Base-by-base conservation (phyloP, 2,329 filamentous ascomycete species). In the Thelonectria rubi region DNA sequence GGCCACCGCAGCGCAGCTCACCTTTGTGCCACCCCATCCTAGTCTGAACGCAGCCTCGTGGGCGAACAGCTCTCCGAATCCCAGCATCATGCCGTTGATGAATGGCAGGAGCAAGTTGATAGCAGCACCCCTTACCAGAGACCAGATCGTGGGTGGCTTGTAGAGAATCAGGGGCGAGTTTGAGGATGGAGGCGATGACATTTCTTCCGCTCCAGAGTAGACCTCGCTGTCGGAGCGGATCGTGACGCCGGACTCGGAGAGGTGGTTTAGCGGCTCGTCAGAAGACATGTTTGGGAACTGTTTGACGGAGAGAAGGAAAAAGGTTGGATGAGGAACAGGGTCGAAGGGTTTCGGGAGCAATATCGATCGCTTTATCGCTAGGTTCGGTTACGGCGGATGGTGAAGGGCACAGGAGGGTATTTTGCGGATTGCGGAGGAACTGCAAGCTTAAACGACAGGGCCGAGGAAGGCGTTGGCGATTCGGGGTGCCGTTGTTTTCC, bases 41-140 rank as follows among this genome's bases (percentile, higher is more conserved):
- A 98, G 81, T 72, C 94, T 84, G 75, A 94, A 99, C 2, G 95
- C 95, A 52, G 92, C 90, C 81, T 99, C 95, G 75, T 99, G 95
- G 56, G 95, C 95, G 77, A 99, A 94, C 53, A 99, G 80, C 80
- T 99, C 95, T 69, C 95, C 95, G 74, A 99, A 97, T 2, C 95
- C 95, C 73, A 99, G 80, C 95, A 99, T 99, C 83, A 99, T 86
- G 48, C 95, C 95, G 79, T 99, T 99, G 74, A 99, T 88, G 73
- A 99, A 99, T 0, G 95, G 95, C 18, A 99, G 80, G 1, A 99
- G 73, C n/a, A 99, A 82, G 76, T 99, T 99, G 79, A 99, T 99
- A 6, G 94, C 93, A 15, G 93, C 92, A 39, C 95, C 93, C 57
- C 94, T 88, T 56, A 97, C 68, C 65, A 99, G 77, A 10, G 91